These are phyloP conservation scores for Climacium dendroides DNA, from an alignment of 225 moss, liverwort and hornwort species.

Conservation along the genomic window DNA sequence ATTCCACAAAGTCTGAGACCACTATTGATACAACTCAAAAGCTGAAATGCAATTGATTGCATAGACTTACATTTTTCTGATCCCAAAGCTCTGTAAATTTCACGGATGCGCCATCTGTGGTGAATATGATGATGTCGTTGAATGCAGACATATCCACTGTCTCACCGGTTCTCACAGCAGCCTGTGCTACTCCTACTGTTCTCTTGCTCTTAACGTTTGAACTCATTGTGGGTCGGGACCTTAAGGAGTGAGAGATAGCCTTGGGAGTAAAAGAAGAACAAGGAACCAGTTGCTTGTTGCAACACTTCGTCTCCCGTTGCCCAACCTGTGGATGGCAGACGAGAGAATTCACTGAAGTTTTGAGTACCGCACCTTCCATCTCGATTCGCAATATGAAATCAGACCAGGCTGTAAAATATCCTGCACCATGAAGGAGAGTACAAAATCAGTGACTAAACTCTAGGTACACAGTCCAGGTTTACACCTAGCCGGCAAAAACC, in stretches of 20 bases:
- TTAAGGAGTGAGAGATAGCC: slow-evolving; percentile 3
- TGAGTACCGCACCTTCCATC: slow-evolving; percentile 32
- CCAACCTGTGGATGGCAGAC: not conserved
- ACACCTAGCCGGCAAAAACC: not conserved
- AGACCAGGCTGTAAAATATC: not conserved
- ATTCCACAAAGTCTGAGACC: not conserved
- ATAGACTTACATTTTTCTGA: slow-evolving; percentile 11
- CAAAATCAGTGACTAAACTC: not conserved
- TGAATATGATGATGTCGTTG: slow-evolving; percentile 12
- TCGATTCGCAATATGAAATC: not conserved
- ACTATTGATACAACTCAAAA: not conserved
- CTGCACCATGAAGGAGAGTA: not conserved
- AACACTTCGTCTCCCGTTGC: not conserved
- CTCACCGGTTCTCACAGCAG: slow-evolving; percentile 30
- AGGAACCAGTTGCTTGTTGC: not conserved
- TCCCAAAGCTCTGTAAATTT: slow-evolving; percentile 51
- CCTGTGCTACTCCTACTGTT: slow-evolving; percentile 18
- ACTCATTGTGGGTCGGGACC: not conserved
- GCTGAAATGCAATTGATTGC: not conserved
- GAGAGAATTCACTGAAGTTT: slow-evolving; percentile 8
- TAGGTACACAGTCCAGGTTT: not conserved
- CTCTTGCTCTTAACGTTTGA: not conserved
- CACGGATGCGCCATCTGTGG: slow-evolving; percentile 23
- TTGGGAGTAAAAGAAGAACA: slow-evolving; percentile 9
- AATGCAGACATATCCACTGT: slow-evolving; percentile 32